A percentile compares a stretch with the other conserved stretches of the same genome.
Evolutionary conservation across 257 asterid genomes (phyloP).

Genomic region (Forsythia viridissima): DNA sequence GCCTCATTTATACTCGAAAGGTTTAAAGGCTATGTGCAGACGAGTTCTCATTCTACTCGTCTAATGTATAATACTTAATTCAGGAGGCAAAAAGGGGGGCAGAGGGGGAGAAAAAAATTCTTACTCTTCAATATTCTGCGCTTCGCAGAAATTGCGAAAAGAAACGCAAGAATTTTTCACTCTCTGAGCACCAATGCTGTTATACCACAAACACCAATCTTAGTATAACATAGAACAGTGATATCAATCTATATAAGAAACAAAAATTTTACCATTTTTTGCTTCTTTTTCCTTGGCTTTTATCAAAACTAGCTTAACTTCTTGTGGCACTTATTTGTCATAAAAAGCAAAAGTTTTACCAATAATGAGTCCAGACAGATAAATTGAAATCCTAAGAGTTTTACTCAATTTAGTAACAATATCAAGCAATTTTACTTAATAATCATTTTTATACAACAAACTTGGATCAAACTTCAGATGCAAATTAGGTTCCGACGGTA

Average conservation of each 20-base stretch:
- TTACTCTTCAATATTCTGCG: constrained; percentile 59
- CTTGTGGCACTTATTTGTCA: not conserved
- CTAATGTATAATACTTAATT: not conserved
- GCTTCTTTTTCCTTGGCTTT: not conserved
- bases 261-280: not conserved
- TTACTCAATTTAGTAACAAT: not conserved
- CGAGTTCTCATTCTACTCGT: not conserved
- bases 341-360: not conserved
- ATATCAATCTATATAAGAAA: not conserved
- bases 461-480: constrained; percentile 6
- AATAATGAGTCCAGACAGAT: not conserved
- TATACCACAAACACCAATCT: not conserved
- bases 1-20: not conserved
- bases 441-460: not conserved
- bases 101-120: constrained; percentile 11
- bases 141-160: constrained; percentile 67
- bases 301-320: not conserved
- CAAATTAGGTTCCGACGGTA: not conserved
- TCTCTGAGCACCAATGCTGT: constrained; percentile 84
- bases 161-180: constrained; percentile 63
- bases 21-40: not conserved
- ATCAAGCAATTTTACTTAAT: constrained; percentile 12
- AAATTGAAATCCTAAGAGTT: not conserved
- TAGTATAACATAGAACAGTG: not conserved
- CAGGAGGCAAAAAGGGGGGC: not conserved